Conservation (phyloP, 306 rosid species). For the Crataegus laevigata region DNA sequence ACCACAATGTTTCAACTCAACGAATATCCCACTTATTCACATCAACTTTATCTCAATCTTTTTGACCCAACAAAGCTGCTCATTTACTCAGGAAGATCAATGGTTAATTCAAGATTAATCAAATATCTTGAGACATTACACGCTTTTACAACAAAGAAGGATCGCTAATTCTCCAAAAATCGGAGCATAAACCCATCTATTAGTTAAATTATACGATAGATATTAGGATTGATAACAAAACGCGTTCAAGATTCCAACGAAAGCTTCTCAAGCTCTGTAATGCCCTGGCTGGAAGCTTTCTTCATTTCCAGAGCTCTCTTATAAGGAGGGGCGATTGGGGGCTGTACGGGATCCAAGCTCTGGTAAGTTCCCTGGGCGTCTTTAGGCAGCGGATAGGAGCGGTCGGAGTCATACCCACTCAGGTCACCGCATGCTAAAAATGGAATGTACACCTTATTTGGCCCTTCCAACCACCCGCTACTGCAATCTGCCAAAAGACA, state of each 20-base stretch:
- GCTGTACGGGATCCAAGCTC: constrained; percentile 83
- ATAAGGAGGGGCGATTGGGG: constrained; percentile 82
- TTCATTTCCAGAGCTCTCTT: constrained; percentile 57
- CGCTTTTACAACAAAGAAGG: background rate
- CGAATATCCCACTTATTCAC: constrained; percentile 12
- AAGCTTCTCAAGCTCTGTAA: constrained; percentile 52
- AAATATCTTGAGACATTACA: background rate
- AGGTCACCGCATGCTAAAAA: constrained; percentile 92
- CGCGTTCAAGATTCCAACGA: constrained; percentile 54
- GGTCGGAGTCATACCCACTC: constrained; percentile 79
- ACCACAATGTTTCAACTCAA: constrained; percentile 13
- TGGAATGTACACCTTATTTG: constrained; percentile 91
- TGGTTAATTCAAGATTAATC: background rate
- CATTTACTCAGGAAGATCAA: background rate
- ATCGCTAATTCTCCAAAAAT: background rate
- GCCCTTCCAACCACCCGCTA: constrained; percentile 96
- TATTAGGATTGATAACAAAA: constrained; percentile 15
- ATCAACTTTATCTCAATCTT: constrained; percentile 16
- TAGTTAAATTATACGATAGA: background rate
- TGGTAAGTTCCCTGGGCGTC: constrained; percentile 69
- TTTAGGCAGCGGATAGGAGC: constrained; percentile 80
- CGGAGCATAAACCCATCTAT: background rate
- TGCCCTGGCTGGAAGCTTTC: constrained; percentile 53
- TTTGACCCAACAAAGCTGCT: constrained; percentile 24
- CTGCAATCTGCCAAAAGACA: constrained; percentile 59